Base-by-base conservation (phyloP, 139 green algal species). In the Bryopsis sp. region DNA sequence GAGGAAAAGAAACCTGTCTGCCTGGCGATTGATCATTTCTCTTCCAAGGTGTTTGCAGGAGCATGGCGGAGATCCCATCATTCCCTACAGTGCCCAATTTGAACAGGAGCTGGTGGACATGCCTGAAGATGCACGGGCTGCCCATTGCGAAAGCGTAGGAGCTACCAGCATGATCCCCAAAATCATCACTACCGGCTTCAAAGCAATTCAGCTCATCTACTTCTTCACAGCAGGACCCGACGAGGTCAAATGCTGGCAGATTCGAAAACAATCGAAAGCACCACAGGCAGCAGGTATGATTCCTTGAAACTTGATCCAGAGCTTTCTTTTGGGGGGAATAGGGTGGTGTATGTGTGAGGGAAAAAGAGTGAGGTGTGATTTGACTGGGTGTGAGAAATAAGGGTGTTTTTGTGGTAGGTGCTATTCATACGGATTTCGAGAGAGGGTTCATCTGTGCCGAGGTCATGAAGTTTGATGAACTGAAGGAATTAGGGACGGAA, bases 401-500 rank as follows among this genome's bases (percentile, higher is more conserved):
- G 43, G 43, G 15, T 11, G 43, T 15, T 11, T 83, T 92, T 81
- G 94, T 91, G 24, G 94, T 93, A 31, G 95, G 95, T 3, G 82
- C 88, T 48, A 99, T 99, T 73, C 95, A 99, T 76, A 86, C 82
- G 1, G 95, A 99, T 85, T 99, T 99, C 79, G 95, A 99, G 79
- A 72, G 89, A 8, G 94, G 95, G 22, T 99, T 99, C 86, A 99
- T 99, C 74, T 96, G 92, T 39, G 95, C 94, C 0, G 95, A 99
- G 74, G 90, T 95, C 2, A 91, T 95, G 84, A 71, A 75, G 33
- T 95, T 86, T 60, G 81, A 86, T 0, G 89, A 94, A 67, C 79
- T 96, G 28, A 85, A 95, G 46, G 88, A 94, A 74, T 63, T 90
- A 15, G 86, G 86, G 47, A 88, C 29, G n/a, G 89, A 95, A 65